These are phyloP conservation scores for Coemansia sp. DNA, from an alignment of 192 early-diverging fungal genomes.

Conservation along the genomic window DNA sequence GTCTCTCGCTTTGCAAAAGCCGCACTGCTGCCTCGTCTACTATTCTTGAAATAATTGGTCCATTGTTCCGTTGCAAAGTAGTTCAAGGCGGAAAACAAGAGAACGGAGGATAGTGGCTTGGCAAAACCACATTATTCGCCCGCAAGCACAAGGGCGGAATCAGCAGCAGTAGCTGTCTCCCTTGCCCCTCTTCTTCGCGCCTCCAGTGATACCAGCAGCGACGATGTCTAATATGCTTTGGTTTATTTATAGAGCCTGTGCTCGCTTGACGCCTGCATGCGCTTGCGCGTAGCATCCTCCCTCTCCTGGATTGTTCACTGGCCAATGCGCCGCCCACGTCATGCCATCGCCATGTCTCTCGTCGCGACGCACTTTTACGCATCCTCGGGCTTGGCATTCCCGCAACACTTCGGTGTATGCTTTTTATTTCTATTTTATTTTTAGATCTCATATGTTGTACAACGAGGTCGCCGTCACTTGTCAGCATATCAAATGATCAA, in stretches of 20 bases:
- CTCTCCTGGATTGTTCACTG: neutral
- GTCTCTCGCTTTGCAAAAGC: neutral
- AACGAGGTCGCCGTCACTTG: neutral
- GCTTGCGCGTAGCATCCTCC: neutral
- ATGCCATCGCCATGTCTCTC: neutral
- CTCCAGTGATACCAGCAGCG: neutral
- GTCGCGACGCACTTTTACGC: neutral
- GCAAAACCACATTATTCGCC: neutral
- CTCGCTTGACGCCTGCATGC: neutral
- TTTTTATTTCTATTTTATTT: too few species aligned
- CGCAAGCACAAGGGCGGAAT: neutral
- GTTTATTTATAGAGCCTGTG: neutral
- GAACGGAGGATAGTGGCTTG: constrained; percentile 1
- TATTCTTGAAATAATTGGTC: neutral
- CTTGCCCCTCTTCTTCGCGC: too few species aligned
- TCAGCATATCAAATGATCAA: neutral
- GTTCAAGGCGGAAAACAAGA: neutral
- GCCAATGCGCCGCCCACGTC: neutral
- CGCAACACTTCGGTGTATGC: neutral
- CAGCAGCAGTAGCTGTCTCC: neutral
- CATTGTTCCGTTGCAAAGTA: neutral
- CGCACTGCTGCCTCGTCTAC: too few species aligned
- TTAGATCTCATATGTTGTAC: too few species aligned
- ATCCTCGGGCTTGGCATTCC: neutral
- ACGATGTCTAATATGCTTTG: neutral